Conservation (phyloP, 2,329 filamentous ascomycete genomes). For the Stemphylium vesicarium region DNA sequence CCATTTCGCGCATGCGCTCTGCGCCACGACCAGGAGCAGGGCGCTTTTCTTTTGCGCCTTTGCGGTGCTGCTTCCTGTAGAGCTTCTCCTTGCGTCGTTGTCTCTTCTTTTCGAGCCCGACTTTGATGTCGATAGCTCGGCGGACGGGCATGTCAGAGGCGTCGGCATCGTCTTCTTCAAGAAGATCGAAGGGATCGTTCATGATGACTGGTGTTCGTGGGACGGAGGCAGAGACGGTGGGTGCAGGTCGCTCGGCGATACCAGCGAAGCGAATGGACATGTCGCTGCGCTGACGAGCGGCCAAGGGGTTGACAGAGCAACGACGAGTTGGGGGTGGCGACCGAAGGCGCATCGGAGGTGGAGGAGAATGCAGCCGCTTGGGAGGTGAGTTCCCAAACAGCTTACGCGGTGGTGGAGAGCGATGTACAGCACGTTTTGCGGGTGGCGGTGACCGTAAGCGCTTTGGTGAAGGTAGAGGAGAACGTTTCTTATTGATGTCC, state of each 20-base stretch:
- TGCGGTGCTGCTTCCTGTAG: conserved; percentile 86
- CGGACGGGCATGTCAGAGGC: conserved; percentile 69
- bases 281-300: conserved; percentile 48
- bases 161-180: conserved; percentile 48
- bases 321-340: conserved; percentile 72
- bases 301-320: conserved; percentile 46
- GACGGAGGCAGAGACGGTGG: conserved; percentile 83
- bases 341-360: conserved; percentile 51
- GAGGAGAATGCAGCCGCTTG: conserved; percentile 60
- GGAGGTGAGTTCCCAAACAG: conserved; percentile 73
- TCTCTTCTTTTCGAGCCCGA: conserved; percentile 88
- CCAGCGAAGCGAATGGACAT: conserved; percentile 56
- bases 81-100: conserved; percentile 93
- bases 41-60: conserved; percentile 73
- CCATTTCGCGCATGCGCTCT: conserved; percentile 91
- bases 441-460: conserved; percentile 63
- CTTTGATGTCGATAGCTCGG: conserved; percentile 95
- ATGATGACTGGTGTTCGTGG: conserved; percentile 72
- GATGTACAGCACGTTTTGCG: conserved; percentile 41
- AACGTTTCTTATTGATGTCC: conserved; percentile 43
- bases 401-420: conserved; percentile 56
- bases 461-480: conserved; percentile 65
- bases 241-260: conserved; percentile 67
- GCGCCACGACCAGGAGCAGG: conserved; percentile 80
- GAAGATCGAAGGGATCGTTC: conserved; percentile 42